These are phyloP conservation scores for Rossbeevera mucosa DNA, from an alignment of 768 basidiomycete species.

Conservation along the genomic window DNA sequence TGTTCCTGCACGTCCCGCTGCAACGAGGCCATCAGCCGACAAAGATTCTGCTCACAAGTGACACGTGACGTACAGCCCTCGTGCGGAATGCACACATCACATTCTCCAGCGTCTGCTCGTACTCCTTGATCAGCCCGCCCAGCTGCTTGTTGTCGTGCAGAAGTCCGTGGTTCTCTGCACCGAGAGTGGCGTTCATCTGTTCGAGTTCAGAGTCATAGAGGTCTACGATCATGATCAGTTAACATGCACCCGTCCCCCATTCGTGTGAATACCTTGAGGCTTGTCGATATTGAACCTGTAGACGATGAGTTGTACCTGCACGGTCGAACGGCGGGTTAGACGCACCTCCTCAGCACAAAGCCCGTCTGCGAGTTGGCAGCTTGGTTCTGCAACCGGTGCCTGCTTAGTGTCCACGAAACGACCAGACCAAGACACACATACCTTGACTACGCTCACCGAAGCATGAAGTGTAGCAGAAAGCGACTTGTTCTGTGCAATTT, in stretches of 20 bases:
- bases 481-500: slow-evolving; percentile 74
- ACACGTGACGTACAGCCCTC: slow-evolving; percentile 63
- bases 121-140: slow-evolving; percentile 86
- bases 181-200: slow-evolving; percentile 75
- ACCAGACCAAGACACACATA: slow-evolving; percentile 31
- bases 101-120: slow-evolving; percentile 92
- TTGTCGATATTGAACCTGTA: slow-evolving; percentile 83
- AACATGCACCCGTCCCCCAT: neutral
- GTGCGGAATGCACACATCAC: slow-evolving; percentile 91
- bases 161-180: slow-evolving; percentile 76
- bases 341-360: slow-evolving; percentile 80
- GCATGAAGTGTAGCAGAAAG: slow-evolving; percentile 68
- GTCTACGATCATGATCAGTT: slow-evolving; percentile 47
- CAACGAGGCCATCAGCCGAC: neutral
- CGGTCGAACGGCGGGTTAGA: slow-evolving; percentile 4
- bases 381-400: slow-evolving; percentile 52
- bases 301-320: neutral
- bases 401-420: neutral
- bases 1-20: slow-evolving; percentile 92
- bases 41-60: neutral
- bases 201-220: slow-evolving; percentile 88
- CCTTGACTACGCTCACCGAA: slow-evolving; percentile 77
- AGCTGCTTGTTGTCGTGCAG: slow-evolving; percentile 96
- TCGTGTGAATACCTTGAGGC: slow-evolving; percentile 54
- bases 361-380: slow-evolving; percentile 88